Conservation (phyloP, 768 basidiomycete species). For the Pholiota molesta region DNA sequence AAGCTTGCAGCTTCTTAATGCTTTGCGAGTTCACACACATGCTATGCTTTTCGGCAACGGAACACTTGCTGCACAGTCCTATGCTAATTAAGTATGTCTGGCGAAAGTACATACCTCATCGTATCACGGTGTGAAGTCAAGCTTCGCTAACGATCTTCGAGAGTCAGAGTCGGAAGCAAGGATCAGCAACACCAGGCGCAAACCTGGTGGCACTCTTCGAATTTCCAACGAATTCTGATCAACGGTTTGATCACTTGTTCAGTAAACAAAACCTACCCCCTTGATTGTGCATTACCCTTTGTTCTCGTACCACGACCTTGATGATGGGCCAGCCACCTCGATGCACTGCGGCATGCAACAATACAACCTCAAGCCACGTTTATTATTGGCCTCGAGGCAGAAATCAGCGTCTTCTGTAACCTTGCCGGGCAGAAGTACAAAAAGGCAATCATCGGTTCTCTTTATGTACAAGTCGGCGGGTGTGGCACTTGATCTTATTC, state of each 20-base stretch:
- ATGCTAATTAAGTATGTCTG: too few species aligned
- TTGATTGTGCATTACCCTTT: neutral
- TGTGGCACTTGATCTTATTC: neutral
- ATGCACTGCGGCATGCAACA: neutral
- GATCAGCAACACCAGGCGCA: neutral
- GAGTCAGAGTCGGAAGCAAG: neutral
- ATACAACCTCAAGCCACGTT: neutral
- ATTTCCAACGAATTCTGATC: neutral
- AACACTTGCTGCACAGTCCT: too few species aligned
- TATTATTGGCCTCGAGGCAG: neutral
- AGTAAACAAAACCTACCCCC: neutral
- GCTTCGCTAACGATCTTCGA: neutral
- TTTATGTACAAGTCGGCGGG: neutral
- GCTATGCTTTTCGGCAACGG: too few species aligned
- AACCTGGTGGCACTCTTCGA: neutral
- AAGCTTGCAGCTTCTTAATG: too few species aligned
- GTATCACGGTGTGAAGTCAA: neutral
- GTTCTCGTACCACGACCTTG: neutral
- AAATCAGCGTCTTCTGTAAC: neutral
- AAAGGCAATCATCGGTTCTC: conserved; percentile 2
- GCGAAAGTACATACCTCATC: neutral
- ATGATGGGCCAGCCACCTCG: neutral
- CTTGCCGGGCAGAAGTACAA: neutral
- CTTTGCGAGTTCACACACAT: too few species aligned
- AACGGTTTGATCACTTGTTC: neutral